phyloP scores from a whole-genome alignment of 208 protist species.

The Giardia duodenalis region DNA sequence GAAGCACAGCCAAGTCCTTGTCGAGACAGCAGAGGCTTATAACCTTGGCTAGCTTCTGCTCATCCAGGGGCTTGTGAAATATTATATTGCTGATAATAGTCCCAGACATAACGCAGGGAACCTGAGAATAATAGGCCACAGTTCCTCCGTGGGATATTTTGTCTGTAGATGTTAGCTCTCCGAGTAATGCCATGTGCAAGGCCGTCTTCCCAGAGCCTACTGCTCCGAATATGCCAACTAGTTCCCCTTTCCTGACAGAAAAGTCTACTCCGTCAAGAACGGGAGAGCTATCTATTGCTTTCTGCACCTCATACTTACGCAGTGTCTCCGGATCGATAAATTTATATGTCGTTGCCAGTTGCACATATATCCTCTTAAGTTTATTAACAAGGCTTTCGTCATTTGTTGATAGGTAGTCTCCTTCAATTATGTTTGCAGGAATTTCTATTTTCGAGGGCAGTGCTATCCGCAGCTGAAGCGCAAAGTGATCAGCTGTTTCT shows the following conservation, averaged over 20 bases:
- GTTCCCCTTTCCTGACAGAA: not conserved
- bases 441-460: not conserved
- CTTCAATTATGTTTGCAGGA: not conserved
- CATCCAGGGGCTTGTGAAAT: constrained; percentile 40
- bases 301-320: not conserved
- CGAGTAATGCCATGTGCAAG: not conserved
- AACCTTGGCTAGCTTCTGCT: constrained; percentile 31
- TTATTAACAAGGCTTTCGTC: not conserved
- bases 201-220: not conserved
- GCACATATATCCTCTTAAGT: not conserved
- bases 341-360: not conserved
- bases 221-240: not conserved
- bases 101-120: not conserved
- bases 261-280: not conserved
- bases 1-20: constrained; percentile 36
- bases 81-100: constrained; percentile 43
- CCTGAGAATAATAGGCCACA: constrained; percentile 12
- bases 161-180: not conserved
- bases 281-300: not conserved
- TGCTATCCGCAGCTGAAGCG: not conserved
- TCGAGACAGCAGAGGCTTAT: constrained; percentile 40
- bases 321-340: not conserved
- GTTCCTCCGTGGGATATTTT: not conserved
- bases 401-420: not conserved
- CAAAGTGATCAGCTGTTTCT: not conserved